Base-by-base conservation (phyloP, 345 rosid genomes). In the Sapria himalayana region DNA sequence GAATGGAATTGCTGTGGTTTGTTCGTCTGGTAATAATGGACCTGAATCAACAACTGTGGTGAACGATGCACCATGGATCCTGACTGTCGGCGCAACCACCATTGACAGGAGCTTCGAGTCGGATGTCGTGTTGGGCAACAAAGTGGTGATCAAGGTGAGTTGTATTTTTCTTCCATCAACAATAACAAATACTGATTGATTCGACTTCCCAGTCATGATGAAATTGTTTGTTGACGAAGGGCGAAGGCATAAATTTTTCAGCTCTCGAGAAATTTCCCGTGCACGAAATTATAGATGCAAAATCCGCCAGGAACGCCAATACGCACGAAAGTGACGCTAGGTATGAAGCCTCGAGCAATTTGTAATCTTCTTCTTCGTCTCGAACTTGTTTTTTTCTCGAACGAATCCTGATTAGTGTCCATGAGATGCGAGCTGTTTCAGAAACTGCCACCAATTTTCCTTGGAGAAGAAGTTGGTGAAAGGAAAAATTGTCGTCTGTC, bases 21-120 rank as follows among this genome's bases (percentile, higher is more conserved):
- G 85, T 57, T 77, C 96, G 2, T 85, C 86, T 0, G 96, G 93
- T 14, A 85, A 85, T 29, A 72, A 62, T 19, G 93, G 93, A 7
- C 93, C 93, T 15, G 4, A 1, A 12, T 29, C 19, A 9, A 70
- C 59, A 19, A 51, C 81, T 1, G 75, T 73, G 14, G 71, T 64
- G 33, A 81, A 85, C 21, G 37, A 54, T 19, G 82, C 86, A 19
- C 93, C 96, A 12, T 85, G 96, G 96, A 57, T 81, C 25, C 19
- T 80, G 58, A 72, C 96, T 0, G 96, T 81, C 19, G 91, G 70
- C 20, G 96, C 93, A 18, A 70, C 71, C 29, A 77, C 92, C 3
- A 81, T 81, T 18, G 96, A 85, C 53, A 57, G 96, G 50, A 69
- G 63, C 50, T 85, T 85, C 1, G 77, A 72, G 67, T 74, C 96